Conservation (phyloP, 129 eudicot genomes). For the Flaveria ramosissima region DNA sequence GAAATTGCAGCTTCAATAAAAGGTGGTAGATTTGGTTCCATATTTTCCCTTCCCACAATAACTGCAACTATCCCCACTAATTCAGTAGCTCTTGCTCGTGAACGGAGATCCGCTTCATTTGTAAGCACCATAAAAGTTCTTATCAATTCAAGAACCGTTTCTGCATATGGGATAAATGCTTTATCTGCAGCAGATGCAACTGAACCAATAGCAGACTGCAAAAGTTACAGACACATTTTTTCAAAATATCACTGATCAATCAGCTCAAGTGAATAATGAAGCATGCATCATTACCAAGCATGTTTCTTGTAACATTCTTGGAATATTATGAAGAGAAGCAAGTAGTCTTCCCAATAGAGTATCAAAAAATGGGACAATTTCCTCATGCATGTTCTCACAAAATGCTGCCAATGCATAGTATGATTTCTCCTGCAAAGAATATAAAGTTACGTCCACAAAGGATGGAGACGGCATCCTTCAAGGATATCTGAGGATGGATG, state of each 20-base stretch:
- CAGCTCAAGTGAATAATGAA: constrained; percentile 24
- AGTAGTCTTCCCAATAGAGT: constrained; percentile 79
- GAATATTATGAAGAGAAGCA: constrained; percentile 66
- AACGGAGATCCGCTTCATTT: constrained; percentile 68
- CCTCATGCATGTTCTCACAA: constrained; percentile 93
- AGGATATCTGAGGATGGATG: too few species aligned
- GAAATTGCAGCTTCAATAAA: constrained; percentile 90
- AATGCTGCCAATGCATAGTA: constrained; percentile 95
- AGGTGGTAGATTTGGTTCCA: constrained; percentile 82
- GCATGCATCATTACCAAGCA: constrained; percentile 67
- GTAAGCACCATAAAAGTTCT: constrained; percentile 76
- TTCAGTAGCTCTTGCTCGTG: constrained; percentile 98
- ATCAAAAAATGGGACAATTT: constrained; percentile 79
- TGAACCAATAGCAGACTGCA: constrained; percentile 93
- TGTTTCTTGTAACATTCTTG: constrained; percentile 80
- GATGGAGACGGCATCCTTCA: too few species aligned
- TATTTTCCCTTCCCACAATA: constrained; percentile 74
- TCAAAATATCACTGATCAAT: not conserved
- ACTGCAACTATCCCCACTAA: constrained; percentile 88
- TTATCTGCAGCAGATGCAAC: constrained; percentile 89
- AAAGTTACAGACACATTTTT: constrained; percentile 17
- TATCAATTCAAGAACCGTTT: constrained; percentile 86
- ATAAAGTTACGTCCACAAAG: constrained; percentile 4
- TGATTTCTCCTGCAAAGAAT: constrained; percentile 71
- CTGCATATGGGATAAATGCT: constrained; percentile 87